Evolutionary conservation across 2,329 filamentous ascomycete species (phyloP), one percentile per base, ranked within the genome.

Genomic region (Arthrobotrys sinensis): DNA sequence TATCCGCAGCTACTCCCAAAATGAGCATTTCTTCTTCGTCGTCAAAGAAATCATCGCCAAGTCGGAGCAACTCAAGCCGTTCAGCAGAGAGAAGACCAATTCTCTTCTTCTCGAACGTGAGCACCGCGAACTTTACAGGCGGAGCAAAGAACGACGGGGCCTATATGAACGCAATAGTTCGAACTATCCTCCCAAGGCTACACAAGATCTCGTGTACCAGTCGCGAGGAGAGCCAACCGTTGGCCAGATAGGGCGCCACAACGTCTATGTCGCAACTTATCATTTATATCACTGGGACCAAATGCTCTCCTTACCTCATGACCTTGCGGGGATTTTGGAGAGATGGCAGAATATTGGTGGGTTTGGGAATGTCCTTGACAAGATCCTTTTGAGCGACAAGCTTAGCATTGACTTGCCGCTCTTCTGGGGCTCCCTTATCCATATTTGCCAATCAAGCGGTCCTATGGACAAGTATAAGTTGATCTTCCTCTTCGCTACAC

Each of bases 401-500:
- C 65, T 77, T 48, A 46, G 14, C 10, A 19, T 77, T 12, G 66
- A 77, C n/a, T 43, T 77, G 7, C 60, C 73, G 16, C 73, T 77
- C 6, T 77, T 66, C 60, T 77, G 66, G 72, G 72, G 72, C 2
- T 48, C 72, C 32, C 57, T 76, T 2, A 48, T 70, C 10, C 24
- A 38, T 11, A 24, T 65, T 14, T 81, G 83, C 21, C 46, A 80
- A 0, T 81, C 81, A 0, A 75, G 64, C 0, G 16, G 12, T 1
- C 32, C 82, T 10, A 83, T 21, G 10, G 36, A 85, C 21, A 80
- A 75, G 10, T 85, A 84, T 63, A 79, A 64, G 1, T 80, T 88
- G 14, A 87, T 87, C 82, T 88, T 88, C 65, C 73, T 86, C 0
- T 83, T 88, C 8, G 85, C 84, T 0, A 80, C 84, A 0, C 81